Conservation (phyloP, 768 basidiomycete genomes). For the Naganishia vaughanmartiniae region DNA sequence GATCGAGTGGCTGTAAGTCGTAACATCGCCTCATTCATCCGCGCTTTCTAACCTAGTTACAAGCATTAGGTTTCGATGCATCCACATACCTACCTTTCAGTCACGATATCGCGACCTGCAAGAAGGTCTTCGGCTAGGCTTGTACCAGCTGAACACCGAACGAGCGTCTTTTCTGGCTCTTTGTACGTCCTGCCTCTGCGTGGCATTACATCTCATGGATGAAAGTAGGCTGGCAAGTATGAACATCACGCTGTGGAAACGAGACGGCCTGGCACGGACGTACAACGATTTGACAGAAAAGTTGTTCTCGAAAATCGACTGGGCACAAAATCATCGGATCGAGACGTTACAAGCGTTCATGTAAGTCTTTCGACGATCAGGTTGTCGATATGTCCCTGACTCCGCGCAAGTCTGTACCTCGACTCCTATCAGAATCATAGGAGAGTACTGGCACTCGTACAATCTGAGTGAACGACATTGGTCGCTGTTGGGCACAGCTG, state of each 20-base stretch:
- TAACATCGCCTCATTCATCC: not conserved
- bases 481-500: conserved; percentile 1
- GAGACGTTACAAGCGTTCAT: conserved; percentile 14
- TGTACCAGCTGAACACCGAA: not conserved
- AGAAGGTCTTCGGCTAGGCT: not conserved
- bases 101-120: not conserved
- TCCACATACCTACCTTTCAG: not conserved
- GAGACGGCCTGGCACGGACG: not conserved
- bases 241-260: not conserved
- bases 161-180: conserved; percentile 1
- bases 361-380: not conserved
- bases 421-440: not conserved
- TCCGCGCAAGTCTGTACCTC: too few species aligned
- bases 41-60: not conserved
- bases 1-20: conserved; percentile 9
- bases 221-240: not conserved
- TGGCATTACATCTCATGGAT: conserved; percentile 1
- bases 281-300: not conserved
- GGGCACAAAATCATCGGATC: conserved; percentile 10
- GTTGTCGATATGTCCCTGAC: not conserved
- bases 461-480: conserved; percentile 7
- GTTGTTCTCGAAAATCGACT: not conserved
- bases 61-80: not conserved
- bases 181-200: not conserved
- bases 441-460: not conserved